Evolutionary conservation across 2,329 filamentous ascomycete genomes (phyloP), one percentile per base, ranked within the genome.

Genomic region (Rhynchosporium agropyri): DNA sequence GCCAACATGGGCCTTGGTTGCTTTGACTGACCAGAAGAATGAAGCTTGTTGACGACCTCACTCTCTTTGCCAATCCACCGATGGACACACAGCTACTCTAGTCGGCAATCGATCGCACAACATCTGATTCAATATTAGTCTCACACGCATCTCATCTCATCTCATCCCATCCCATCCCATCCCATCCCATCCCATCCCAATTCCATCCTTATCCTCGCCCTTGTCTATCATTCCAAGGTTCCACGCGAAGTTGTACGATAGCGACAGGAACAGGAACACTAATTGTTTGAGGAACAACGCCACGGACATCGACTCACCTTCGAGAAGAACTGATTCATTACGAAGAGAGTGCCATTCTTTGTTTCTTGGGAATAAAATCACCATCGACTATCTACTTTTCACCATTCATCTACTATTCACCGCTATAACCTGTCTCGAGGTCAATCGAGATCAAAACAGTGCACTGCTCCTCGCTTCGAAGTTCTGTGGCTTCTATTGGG

Each of bases 1-100:
- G 51, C 51, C 36, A 54, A 33, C n/a, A 12, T 42, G 51, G 7
- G n/a, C 10, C 15, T n/a, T 20, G 43, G n/a, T 31, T 45, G 56
- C 56, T 58, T 58, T 49, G 56, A 58, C 56, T 58, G 56, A 58
- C 48, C 13, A 40, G 48, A 59, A 46, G 40, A 48, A 13, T 43
- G n/a, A 58, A 63, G 55, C 55, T 63, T 48, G 38, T 48, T 40
- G 56, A 53, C 53, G 58, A 50, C 62, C 58, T 60, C 62, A 61
- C 62, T 31, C 62, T 63, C 62, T 56, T 63, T 61, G 48, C 40
- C 20, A 40, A 55, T 48, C 31, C 46, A 42, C 46, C 13, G 26
- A 43, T 40, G n/a, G 9, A 55, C 49, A 38, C 49, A 61, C 40
- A 31, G 36, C 33, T 40, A 51, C 31, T 26, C 33, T 9, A 36